A percentile compares a stretch with the other conserved stretches of the same genome.
Evolutionary conservation across 1,284 basidiomycete species (phyloP).

Genomic region (Cryptococcus sp.): DNA sequence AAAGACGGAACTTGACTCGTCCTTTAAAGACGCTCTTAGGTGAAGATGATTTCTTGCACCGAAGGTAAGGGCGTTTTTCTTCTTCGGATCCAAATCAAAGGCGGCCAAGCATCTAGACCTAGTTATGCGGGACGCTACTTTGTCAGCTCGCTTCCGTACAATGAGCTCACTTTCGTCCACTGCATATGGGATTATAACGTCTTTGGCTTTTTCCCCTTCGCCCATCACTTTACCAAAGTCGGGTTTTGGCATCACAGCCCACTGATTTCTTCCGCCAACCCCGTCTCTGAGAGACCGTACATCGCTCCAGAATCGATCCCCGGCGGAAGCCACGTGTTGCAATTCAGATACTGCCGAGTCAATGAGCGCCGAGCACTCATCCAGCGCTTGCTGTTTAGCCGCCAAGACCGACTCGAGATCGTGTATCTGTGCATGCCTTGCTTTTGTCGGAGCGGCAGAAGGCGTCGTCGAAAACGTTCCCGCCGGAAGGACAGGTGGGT

Average conservation of each 20-base stretch:
- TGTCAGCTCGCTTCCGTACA: constrained; percentile 6
- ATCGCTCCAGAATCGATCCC: constrained; percentile 39
- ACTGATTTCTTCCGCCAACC: constrained; percentile 28
- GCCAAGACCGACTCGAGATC: constrained; percentile 39
- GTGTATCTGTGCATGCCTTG: constrained; percentile 20
- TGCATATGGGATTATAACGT: constrained; percentile 52
- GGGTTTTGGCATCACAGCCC: constrained; percentile 47
- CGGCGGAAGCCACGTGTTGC: constrained; percentile 33
- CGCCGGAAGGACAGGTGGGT: constrained; percentile 41
- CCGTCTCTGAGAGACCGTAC: constrained; percentile 32
- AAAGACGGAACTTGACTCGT: constrained; percentile 12
- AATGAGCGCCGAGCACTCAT: constrained; percentile 43
- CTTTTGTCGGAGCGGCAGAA: constrained; percentile 15
- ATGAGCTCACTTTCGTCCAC: constrained; percentile 45
- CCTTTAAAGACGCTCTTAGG: constrained; percentile 29
- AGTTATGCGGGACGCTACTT: constrained; percentile 22
- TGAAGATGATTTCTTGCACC: constrained; percentile 35
- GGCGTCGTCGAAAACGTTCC: constrained; percentile 26
- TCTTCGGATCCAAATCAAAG: constrained; percentile 46
- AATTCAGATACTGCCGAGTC: constrained; percentile 47
- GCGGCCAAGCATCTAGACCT: constrained; percentile 43
- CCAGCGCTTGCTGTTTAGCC: constrained; percentile 40
- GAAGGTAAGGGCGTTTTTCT: constrained; percentile 37
- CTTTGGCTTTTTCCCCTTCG: constrained; percentile 39
- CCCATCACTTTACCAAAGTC: constrained; percentile 36